Base-by-base conservation (phyloP, 257 asterid species). In the Linderniella brevidens region DNA sequence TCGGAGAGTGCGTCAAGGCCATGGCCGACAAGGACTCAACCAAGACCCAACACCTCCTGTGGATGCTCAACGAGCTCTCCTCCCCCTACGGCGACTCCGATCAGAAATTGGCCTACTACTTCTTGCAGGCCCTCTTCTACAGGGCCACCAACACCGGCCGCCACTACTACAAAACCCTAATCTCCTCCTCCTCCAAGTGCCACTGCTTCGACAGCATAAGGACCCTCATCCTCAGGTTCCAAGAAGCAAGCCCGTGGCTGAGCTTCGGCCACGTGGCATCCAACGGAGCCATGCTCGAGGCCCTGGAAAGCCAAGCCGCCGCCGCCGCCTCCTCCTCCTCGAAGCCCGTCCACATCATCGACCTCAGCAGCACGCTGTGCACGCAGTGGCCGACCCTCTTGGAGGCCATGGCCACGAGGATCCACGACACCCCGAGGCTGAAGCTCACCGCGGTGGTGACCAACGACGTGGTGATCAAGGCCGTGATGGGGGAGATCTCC, bases 61-160 rank as follows among this genome's bases (percentile, higher is more conserved):
- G 97, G 95, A 80, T 80, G 93, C 60, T 88, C 12, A 88, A 83
- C 47, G 97, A 88, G 73, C 90, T 84, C 5, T 65, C 92, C 44
- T 88, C 95, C 16, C 97, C 97, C 1, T 88, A 88, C 49, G 97
- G 97, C n/a, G 97, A 84, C 59, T 67, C 67, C 58, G 85, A 80
- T 32, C 86, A 88, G 54, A 88, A 80, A 60, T 52, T 88, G 14
- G 95, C 95, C 4, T 61, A 74, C 19, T 80, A 88, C 56, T 88
- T 83, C 84, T 50, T 83, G 38, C 95, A 80, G 48, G 86, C 95
- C 18, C 80, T 88, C 15, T 76, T 88, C 46, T 80, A 81, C 50
- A 74, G 73, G 71, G 80, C 83, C 13, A 78, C 82, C 0, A 80
- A 71, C 4, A 76, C 93, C 44, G 95, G 95, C 39, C 70, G 43